Evolutionary conservation across 2,329 filamentous ascomycete genomes (phyloP).

Genomic region (Xylaria multiplex): DNA sequence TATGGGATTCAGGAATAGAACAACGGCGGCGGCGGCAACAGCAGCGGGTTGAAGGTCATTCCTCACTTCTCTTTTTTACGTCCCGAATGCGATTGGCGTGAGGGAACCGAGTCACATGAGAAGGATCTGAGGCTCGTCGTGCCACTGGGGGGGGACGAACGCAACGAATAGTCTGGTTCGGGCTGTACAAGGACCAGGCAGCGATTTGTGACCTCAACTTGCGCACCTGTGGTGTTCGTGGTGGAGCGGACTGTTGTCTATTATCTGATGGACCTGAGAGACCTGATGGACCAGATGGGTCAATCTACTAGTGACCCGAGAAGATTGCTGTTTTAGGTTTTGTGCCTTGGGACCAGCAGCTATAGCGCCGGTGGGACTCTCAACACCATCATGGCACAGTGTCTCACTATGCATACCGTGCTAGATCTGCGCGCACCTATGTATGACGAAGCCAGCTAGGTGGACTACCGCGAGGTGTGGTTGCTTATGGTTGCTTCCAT

Average conservation of each 20-base stretch:
- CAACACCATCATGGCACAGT: slow-evolving; percentile 1
- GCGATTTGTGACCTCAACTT: slow-evolving; percentile 22
- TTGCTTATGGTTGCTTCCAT: no score
- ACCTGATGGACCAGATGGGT: slow-evolving; percentile 9
- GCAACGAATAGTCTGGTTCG: slow-evolving; percentile 13
- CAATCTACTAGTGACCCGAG: no score
- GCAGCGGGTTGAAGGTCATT: slow-evolving; percentile 4
- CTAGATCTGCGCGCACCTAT: no score
- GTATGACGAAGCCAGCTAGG: no score
- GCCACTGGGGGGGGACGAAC: slow-evolving; percentile 17
- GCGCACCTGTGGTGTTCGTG: slow-evolving; percentile 16
- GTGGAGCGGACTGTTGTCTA: slow-evolving; percentile 19
- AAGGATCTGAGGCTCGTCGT: slow-evolving; percentile 32
- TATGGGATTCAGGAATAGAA: slow-evolving; percentile 17
- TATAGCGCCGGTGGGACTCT: background rate
- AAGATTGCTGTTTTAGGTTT: background rate
- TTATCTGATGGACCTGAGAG: slow-evolving; percentile 1
- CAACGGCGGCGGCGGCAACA: no score
- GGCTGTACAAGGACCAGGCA: slow-evolving; percentile 18
- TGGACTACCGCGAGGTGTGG: no score
- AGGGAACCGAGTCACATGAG: slow-evolving; percentile 26
- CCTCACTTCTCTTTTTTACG: slow-evolving; percentile 6
- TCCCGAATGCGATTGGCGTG: slow-evolving; percentile 34
- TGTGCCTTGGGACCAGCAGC: background rate
- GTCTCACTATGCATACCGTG: background rate